Conservation (phyloP, 768 basidiomycete species). For the Tylopilus plumbeoviolaceoides region DNA sequence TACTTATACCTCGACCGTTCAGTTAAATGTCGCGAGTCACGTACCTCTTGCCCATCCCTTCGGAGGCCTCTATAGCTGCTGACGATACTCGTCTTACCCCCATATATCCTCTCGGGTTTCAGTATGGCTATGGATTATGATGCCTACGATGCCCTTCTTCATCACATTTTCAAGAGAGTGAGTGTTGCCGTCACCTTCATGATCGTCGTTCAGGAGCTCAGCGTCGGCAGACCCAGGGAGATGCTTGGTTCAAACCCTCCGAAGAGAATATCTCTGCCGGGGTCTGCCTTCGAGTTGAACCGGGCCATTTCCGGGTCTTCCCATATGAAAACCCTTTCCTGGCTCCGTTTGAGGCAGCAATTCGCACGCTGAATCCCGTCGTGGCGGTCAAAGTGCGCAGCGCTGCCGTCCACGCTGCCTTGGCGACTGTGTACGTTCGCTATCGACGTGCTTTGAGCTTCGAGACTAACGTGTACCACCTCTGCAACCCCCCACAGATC, state of each 20-base stretch:
- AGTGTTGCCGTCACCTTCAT: slow-evolving; percentile 14
- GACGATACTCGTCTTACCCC: neutral
- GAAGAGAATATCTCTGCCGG: slow-evolving; percentile 75
- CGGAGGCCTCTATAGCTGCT: neutral
- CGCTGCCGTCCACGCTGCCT: slow-evolving; percentile 75
- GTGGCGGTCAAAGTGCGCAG: slow-evolving; percentile 78
- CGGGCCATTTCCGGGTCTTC: slow-evolving; percentile 70
- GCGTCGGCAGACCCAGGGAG: slow-evolving; percentile 61
- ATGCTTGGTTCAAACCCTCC: slow-evolving; percentile 82
- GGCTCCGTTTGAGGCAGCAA: slow-evolving; percentile 74
- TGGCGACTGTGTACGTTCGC: slow-evolving; percentile 56
- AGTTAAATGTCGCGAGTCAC: neutral
- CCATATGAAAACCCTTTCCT: slow-evolving; percentile 77
- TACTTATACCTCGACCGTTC: slow-evolving; percentile 20
- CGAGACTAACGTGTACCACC: neutral
- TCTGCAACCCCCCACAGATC: slow-evolving; percentile 38
- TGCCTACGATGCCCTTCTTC: slow-evolving; percentile 73
- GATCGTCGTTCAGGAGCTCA: slow-evolving; percentile 8
- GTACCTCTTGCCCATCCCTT: neutral
- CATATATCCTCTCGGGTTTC: neutral
- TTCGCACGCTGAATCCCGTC: slow-evolving; percentile 71
- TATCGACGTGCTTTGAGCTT: neutral
- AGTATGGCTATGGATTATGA: slow-evolving; percentile 65
- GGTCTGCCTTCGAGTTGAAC: slow-evolving; percentile 68
- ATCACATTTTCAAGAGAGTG: slow-evolving; percentile 75